Percentiles rank a stretch among this genome's conserved stretches.
These are phyloP conservation scores for Sinapis alba DNA, from an alignment of 441 rosid species.

Conservation along the genomic window DNA sequence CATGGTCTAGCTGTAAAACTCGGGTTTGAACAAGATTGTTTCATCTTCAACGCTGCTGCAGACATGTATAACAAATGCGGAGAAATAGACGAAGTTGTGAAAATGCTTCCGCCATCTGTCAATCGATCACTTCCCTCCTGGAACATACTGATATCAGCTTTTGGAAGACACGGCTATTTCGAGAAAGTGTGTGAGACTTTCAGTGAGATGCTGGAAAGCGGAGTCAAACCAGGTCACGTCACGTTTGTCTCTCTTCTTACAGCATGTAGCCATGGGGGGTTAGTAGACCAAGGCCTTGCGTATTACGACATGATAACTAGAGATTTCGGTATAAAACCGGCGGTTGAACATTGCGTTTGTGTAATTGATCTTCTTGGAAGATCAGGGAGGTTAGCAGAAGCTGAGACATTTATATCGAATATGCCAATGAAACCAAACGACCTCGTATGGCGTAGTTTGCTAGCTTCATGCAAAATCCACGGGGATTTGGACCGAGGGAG, in stretches of 20 bases:
- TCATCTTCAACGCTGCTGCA: conserved; percentile 66
- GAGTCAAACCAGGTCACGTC: conserved; percentile 72
- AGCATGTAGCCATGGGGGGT: conserved; percentile 90
- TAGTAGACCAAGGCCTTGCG: conserved; percentile 76
- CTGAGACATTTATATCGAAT: conserved; percentile 63
- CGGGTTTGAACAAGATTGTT: conserved; percentile 61
- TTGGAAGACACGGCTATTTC: conserved; percentile 75
- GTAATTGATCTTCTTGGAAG: conserved; percentile 91
- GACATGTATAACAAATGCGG: conserved; percentile 96
- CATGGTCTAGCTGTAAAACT: conserved; percentile 67
- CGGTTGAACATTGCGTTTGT: conserved; percentile 83
- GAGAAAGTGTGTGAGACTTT: conserved; percentile 69
- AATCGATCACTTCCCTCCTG: conserved; percentile 62
- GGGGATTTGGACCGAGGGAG: conserved; percentile 72
- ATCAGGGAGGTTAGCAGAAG: conserved; percentile 77
- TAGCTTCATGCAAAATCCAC: conserved; percentile 79
- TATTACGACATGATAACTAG: conserved; percentile 63
- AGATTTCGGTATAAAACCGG: conserved; percentile 57
- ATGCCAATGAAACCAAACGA: conserved; percentile 72
- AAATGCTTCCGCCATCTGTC: conserved; percentile 52
- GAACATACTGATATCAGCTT: conserved; percentile 83
- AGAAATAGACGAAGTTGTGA: conserved; percentile 64
- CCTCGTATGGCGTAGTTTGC: conserved; percentile 77
- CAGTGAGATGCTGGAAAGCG: conserved; percentile 66
- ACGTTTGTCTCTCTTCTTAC: conserved; percentile 90